Base-by-base conservation (phyloP, 352 stramenopile genomes). In the Phytophthora multivora region DNA sequence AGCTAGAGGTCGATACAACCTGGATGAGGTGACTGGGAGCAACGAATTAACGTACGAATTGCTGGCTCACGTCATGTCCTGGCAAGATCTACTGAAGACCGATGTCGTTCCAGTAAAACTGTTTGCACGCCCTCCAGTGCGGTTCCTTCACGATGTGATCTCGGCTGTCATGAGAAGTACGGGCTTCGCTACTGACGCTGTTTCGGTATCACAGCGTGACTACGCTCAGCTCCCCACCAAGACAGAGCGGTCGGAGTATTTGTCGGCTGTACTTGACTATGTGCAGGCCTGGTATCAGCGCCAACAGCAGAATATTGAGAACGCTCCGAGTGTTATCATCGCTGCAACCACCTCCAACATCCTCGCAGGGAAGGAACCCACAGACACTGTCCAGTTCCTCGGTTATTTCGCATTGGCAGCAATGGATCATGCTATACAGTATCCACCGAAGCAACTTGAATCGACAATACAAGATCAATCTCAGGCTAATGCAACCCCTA, bases 91-190 rank as follows among this genome's bases (percentile, higher is more conserved):
- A 18, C 51, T 95, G 1, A 93, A 93, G 56, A 90, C 85, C 4
- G 71, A 66, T 12, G 60, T 83, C 6, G 51, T 93, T 0, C 84
- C 86, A 4, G 65, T 64, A 3, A 95, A 95, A 47, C 61, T 95
- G 1, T 93, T 93, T 63, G 68, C 69, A 9, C 73, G 84, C 5
- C 86, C 84, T n/a, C 84, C 86, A 0, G 80, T 95, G 46, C 81
- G 86, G 11, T 95, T 95, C 39, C 49, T 95, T 1, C 86, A 93
- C 50, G 86, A 95, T 51, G 55, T 93, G 16, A 85, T 93, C 46
- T 91, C 83, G 1, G 63, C 79, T 4, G 75, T 91, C 13, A 88
- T 90, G 42, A 51, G 67, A 35, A 92, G 83, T 65, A 95, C 86
- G 18, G 78, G 73, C 0, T 95, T 75, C n/a, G 54, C 64, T 0